Evolutionary conservation across 169 alveolate genomes (phyloP).

Genomic region (Pseudocohnilembus persalinus): DNA sequence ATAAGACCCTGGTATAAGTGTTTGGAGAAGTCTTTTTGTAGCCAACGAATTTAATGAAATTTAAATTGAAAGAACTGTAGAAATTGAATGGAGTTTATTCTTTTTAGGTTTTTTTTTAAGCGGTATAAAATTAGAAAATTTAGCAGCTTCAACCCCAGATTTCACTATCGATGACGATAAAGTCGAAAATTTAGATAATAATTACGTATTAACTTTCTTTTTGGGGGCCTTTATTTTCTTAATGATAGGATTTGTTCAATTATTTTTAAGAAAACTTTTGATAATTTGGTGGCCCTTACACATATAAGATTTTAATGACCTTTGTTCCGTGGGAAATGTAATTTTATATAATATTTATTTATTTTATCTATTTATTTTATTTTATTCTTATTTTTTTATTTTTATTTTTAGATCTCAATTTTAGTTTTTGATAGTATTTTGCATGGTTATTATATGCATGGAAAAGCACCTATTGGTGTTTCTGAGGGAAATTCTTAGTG

Average conservation of each 20-base stretch:
- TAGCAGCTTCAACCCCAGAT: slow-evolving; percentile 46
- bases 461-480: slow-evolving; percentile 57
- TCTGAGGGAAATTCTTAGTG: slow-evolving; percentile 69
- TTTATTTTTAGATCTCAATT: slow-evolving; percentile 13
- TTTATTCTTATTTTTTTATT: too few relatives aligned
- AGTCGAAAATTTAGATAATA: slow-evolving; percentile 39
- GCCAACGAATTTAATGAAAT: slow-evolving; percentile 70
- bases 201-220: slow-evolving; percentile 53
- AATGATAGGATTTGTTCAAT: slow-evolving; percentile 44
- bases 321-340: slow-evolving; percentile 68
- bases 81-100: slow-evolving; percentile 55
- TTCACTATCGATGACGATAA: slow-evolving; percentile 3
- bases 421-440: slow-evolving; percentile 51
- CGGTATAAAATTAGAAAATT: slow-evolving; percentile 55
- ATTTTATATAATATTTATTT: slow-evolving; percentile 24
- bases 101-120: slow-evolving; percentile 56
- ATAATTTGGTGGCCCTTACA: slow-evolving; percentile 41
- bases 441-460: slow-evolving; percentile 72
- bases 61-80: slow-evolving; percentile 29
- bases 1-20: slow-evolving; percentile 34
- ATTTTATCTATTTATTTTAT: too few relatives aligned
- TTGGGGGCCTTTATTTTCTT: slow-evolving; percentile 42
- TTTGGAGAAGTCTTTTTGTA: slow-evolving; percentile 74
- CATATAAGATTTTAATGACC: slow-evolving; percentile 55
- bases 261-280: slow-evolving; percentile 19